These are phyloP conservation scores for Arachis stenosperma DNA, from an alignment of 306 rosid genomes.

Conservation along the genomic window DNA sequence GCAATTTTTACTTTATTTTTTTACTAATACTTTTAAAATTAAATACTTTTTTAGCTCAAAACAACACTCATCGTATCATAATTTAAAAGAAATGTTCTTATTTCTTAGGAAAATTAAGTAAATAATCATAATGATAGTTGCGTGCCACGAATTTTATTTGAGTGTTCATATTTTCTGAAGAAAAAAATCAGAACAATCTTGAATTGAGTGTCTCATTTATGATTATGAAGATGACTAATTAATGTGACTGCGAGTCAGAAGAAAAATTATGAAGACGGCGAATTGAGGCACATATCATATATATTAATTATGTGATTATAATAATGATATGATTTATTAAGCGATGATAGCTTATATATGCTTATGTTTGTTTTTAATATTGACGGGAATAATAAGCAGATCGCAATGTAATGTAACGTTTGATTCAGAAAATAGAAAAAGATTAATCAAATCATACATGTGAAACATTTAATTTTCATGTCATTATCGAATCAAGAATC, in stretches of 20 bases:
- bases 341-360: not conserved
- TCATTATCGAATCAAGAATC: constrained; percentile 25
- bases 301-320: no score
- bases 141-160: no score
- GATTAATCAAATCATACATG: constrained; percentile 12
- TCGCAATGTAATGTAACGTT: not conserved
- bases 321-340: no score
- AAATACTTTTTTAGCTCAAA: no score
- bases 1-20: no score
- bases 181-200: not conserved
- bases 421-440: not conserved
- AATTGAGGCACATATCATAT: not conserved
- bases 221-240: not conserved
- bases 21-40: no score
- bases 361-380: no score
- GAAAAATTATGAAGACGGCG: not conserved
- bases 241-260: not conserved
- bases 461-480: constrained; percentile 18
- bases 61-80: no score
- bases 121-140: no score
- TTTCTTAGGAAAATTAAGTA: no score
- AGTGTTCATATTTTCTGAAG: no score
- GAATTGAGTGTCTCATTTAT: not conserved
- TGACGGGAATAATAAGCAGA: not conserved
- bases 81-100: no score